These are phyloP conservation scores for Pilatotrama ljubarskyi DNA, from an alignment of 768 basidiomycete genomes.

Conservation along the genomic window DNA sequence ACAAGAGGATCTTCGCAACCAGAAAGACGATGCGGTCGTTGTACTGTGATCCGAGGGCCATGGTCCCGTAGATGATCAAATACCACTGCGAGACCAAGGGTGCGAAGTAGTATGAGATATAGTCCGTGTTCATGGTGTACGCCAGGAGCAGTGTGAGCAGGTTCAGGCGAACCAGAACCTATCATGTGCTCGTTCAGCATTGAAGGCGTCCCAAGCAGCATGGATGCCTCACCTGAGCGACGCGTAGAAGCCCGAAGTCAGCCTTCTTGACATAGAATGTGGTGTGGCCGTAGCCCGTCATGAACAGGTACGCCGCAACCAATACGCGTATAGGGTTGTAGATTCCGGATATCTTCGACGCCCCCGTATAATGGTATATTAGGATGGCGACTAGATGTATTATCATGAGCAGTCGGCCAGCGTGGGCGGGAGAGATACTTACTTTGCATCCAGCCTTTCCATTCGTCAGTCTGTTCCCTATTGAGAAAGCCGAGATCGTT, in stretches of 20 bases:
- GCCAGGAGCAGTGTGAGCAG: constrained; percentile 78
- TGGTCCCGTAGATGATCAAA: constrained; percentile 79
- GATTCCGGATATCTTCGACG: constrained; percentile 89
- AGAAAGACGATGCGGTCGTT: constrained; percentile 73
- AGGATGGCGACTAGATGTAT: constrained; percentile 69
- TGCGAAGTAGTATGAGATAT: constrained; percentile 88
- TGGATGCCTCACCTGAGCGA: constrained; percentile 59
- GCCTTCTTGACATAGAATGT: constrained; percentile 88
- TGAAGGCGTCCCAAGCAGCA: not conserved
- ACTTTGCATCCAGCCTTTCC: constrained; percentile 99
- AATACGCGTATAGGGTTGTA: constrained; percentile 89
- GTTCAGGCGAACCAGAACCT: constrained; percentile 83
- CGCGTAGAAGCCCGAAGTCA: constrained; percentile 77
- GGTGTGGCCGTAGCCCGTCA: constrained; percentile 92
- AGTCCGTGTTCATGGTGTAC: constrained; percentile 91
- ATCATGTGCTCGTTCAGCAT: constrained; percentile 10
- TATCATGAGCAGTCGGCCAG: not conserved
- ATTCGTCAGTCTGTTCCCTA: constrained; percentile 92
- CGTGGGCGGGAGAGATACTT: constrained; percentile 29
- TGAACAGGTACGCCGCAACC: constrained; percentile 88
- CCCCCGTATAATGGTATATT: constrained; percentile 90
- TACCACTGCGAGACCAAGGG: constrained; percentile 93
- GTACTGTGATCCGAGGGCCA: constrained; percentile 66
- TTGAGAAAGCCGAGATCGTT: constrained; percentile 89
- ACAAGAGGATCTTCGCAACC: constrained; percentile 66